Conservation (phyloP, 306 rosid genomes). For the Ammopiptanthus mongolicus region DNA sequence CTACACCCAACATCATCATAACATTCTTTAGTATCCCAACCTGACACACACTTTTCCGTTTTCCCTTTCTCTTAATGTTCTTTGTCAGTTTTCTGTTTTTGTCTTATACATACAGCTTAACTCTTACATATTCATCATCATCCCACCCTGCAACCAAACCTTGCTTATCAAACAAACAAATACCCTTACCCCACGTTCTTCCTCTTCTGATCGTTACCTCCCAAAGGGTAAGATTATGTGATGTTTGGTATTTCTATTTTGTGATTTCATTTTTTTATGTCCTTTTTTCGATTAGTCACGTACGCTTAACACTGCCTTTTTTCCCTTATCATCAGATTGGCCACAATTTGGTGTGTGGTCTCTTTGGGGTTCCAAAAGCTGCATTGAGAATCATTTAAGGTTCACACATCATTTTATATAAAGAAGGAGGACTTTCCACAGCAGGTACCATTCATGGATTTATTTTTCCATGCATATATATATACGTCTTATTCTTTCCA, state of each 20-base stretch:
- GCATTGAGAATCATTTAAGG: not conserved
- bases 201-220: not conserved
- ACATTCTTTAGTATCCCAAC: not conserved
- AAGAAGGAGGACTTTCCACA: not conserved
- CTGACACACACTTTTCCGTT: conserved; percentile 33
- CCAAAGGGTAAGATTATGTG: not conserved
- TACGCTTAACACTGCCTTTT: not conserved
- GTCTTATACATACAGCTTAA: not conserved
- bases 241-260: not conserved
- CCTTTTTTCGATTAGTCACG: not conserved
- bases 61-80: not conserved
- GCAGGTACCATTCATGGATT: not conserved
- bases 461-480: not conserved
- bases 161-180: not conserved
- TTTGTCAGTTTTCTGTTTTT: not conserved
- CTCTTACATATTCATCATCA: not conserved
- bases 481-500: not conserved
- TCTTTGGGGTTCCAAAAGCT: conserved; percentile 6
- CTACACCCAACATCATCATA: not conserved
- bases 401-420: not conserved
- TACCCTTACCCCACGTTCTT: not conserved
- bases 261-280: not conserved
- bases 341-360: not conserved
- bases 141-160: not conserved
- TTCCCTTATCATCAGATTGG: not conserved